phyloP scores from a whole-genome alignment of 2,329 filamentous ascomycete species.

The Claviceps humidiphila region DNA sequence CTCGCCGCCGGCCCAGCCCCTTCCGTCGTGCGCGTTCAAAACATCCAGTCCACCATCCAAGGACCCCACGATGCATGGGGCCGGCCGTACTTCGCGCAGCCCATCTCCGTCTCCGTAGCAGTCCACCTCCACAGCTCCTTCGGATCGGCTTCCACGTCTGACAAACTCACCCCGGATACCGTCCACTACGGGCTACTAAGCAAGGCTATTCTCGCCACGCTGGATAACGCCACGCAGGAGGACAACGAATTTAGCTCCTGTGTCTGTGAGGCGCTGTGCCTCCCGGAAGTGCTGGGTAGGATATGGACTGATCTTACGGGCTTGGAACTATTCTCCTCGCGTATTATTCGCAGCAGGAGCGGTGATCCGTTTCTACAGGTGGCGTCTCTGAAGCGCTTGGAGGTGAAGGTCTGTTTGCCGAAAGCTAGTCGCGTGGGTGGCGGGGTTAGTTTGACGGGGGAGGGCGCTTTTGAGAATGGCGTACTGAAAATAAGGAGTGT shows the following conservation, averaged over 20 bases:
- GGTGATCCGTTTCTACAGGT: constrained; percentile 18
- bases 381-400: constrained; percentile 28
- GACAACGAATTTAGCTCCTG: background rate
- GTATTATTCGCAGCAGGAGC: background rate
- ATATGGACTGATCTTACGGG: constrained; percentile 22
- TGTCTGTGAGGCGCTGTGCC: constrained; percentile 5
- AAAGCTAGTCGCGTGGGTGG: constrained; percentile 57
- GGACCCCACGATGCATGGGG: constrained; percentile 59
- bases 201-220: constrained; percentile 44
- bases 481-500: constrained; percentile 15
- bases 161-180: constrained; percentile 54
- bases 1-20: constrained; percentile 13
- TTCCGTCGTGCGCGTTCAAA: constrained; percentile 44
- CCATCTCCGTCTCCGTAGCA: constrained; percentile 45
- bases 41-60: constrained; percentile 43
- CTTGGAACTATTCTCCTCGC: constrained; percentile 5
- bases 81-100: constrained; percentile 43
- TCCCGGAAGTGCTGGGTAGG: constrained; percentile 17
- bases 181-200: constrained; percentile 62
- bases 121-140: constrained; percentile 45
- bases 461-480: constrained; percentile 24
- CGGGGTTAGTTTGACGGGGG: constrained; percentile 39
- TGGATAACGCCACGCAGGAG: constrained; percentile 20
- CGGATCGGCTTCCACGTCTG: constrained; percentile 39
- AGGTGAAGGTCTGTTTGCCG: constrained; percentile 43